A percentile compares a stretch with the other conserved stretches of the same genome.
Evolutionary conservation across 2,329 filamentous ascomycete genomes (phyloP).

Genomic region (Alternaria dauci): DNA sequence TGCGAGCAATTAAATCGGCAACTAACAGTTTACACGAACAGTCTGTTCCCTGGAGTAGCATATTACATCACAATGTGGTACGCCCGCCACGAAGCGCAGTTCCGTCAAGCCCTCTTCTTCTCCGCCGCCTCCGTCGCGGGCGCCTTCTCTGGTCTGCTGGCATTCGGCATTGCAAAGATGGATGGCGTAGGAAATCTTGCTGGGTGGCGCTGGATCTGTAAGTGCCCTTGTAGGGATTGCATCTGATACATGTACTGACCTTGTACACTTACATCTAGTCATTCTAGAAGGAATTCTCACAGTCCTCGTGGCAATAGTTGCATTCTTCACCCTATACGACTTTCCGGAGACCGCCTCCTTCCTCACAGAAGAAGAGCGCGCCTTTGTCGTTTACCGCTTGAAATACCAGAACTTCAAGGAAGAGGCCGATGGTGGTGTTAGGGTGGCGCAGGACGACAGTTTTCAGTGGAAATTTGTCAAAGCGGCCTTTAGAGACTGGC

Average conservation of each 20-base stretch:
- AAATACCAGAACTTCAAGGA: conserved; percentile 56
- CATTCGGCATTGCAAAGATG: conserved; percentile 67
- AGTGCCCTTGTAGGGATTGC: neutral
- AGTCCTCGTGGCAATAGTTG: conserved; percentile 45
- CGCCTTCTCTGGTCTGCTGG: conserved; percentile 68
- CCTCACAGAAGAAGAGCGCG: conserved; percentile 61
- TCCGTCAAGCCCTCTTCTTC: conserved; percentile 67
- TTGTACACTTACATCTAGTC: conserved; percentile 7
- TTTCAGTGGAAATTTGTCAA: conserved; percentile 69
- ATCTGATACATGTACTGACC: neutral
- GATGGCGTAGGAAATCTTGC: conserved; percentile 60
- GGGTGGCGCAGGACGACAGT: conserved; percentile 71
- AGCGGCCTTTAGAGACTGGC: conserved; percentile 57
- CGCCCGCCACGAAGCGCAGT: conserved; percentile 66
- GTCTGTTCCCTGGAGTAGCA: conserved; percentile 49
- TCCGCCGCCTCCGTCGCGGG: conserved; percentile 65
- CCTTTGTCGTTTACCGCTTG: conserved; percentile 65
- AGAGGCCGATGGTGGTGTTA: conserved; percentile 66
- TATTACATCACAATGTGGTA: conserved; percentile 72
- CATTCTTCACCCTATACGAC: conserved; percentile 67
- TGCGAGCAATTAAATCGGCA: neutral
- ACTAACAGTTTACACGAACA: neutral
- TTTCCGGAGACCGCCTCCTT: conserved; percentile 69
- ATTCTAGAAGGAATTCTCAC: conserved; percentile 49
- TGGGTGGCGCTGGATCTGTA: conserved; percentile 46